Base-by-base conservation (phyloP, 2,329 filamentous ascomycete genomes). In the Chaetomiaceae sp. region DNA sequence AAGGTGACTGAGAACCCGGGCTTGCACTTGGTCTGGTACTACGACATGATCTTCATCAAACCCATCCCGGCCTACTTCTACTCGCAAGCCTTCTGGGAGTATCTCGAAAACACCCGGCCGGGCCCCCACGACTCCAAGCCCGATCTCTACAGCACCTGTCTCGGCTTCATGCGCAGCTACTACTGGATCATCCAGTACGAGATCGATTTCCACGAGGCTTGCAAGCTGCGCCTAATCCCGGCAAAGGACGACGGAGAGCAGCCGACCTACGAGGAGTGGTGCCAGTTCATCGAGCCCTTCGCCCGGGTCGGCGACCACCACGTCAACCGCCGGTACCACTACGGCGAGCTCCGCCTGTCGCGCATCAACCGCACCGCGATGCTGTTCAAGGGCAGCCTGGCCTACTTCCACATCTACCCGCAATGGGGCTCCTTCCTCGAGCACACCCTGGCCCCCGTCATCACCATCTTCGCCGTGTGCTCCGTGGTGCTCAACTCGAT, bases 21-120 rank as follows among this genome's bases (percentile, higher is more conserved):
- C 9, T 63, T 75, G 16, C 73, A 75, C 50, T 64, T 75, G 4
- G 65, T 75, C 10, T 74, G 71, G 72, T 64, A 67, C 52, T 61
- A 69, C 53, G 62, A 69, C 46, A 58, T 63, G 10, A 71, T 75
- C 33, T 73, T 69, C 59, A 61, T 75, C 61, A 75, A 75, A 52
- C 73, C 73, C 0, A 58, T 76, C 5, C 71, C 72, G 0, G 58
- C 55, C 9, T 73, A 68, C 51, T 63, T 73, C 8, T 62, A 66
- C 38, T 67, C 66, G 6, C 33, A 62, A 9, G 59, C 59, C 2
- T 72, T 73, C 53, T 71, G 69, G 70, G 38, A 45, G 3, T 67
- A 64, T 48, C 49, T 66, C 40, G 33, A 58, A 29, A 13, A 62
- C n/a, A 54, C 52, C n/a, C n/a, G n/a, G n/a, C n/a, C n/a, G n/a